These are phyloP conservation scores for Yamadazyma sp. DNA, from an alignment of 805 yeast species.

Conservation along the genomic window DNA sequence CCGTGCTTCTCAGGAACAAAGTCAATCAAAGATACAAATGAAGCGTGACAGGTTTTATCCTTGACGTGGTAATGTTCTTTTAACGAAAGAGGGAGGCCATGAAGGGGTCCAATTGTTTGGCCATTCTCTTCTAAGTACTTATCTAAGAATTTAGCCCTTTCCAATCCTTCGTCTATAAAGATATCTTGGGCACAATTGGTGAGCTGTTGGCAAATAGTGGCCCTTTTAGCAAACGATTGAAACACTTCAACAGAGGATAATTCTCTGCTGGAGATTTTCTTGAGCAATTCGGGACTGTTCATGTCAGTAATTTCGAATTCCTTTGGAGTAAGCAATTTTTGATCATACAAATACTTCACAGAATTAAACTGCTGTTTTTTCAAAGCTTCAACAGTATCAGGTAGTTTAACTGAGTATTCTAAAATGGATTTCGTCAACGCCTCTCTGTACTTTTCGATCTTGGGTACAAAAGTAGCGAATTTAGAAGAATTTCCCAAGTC, in stretches of 20 bases:
- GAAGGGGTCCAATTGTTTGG: conserved; percentile 57
- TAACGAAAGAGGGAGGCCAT: conserved; percentile 64
- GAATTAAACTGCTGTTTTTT: conserved; percentile 35
- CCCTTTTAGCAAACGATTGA: conserved; percentile 44
- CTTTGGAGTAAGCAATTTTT: conserved; percentile 31
- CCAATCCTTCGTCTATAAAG: conserved; percentile 60
- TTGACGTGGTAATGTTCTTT: conserved; percentile 47
- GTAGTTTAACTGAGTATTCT: conserved; percentile 31
- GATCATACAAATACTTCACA: conserved; percentile 32
- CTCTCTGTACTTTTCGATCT: conserved; percentile 31
- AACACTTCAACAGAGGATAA: conserved; percentile 37
- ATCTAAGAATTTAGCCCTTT: conserved; percentile 55
- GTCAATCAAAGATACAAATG: conserved; percentile 36
- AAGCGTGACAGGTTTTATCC: conserved; percentile 39
- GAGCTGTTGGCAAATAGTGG: conserved; percentile 44
- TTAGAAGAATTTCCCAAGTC: conserved; percentile 40
- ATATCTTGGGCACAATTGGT: conserved; percentile 43
- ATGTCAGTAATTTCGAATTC: conserved; percentile 42
- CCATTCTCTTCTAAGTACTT: conserved; percentile 46
- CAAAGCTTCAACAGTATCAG: conserved; percentile 31
- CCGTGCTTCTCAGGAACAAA: conserved; percentile 30
- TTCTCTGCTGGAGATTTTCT: conserved; percentile 32
- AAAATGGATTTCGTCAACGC: conserved; percentile 27
- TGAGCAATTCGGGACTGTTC: conserved; percentile 27
- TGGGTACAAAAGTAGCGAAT: conserved; percentile 45